Conservation (phyloP, 768 basidiomycete species). For the Albatrellus ellisii region DNA sequence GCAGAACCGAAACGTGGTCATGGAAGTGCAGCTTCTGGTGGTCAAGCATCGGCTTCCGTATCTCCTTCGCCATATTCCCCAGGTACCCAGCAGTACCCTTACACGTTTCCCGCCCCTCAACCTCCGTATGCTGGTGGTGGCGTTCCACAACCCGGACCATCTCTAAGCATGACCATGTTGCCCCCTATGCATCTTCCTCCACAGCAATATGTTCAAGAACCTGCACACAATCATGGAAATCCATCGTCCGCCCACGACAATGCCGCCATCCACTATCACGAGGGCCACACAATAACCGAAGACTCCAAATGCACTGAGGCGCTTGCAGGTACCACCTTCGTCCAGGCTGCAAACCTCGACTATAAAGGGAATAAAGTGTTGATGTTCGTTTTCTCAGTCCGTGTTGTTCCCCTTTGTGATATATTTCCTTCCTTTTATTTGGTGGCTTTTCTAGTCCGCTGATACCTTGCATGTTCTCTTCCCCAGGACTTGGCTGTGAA, state of each 20-base stretch:
- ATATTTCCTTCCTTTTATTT: not conserved
- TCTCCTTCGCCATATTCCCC: slow-evolving; percentile 13
- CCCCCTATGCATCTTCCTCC: slow-evolving; percentile 4
- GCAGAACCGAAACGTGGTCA: slow-evolving; percentile 7
- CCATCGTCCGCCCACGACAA: slow-evolving; percentile 13
- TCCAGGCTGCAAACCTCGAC: slow-evolving; percentile 38
- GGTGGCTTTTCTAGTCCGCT: not conserved
- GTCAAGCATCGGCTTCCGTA: slow-evolving; percentile 12
- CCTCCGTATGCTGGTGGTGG: slow-evolving; percentile 7
- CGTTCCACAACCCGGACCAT: slow-evolving; percentile 1
- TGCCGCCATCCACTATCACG: slow-evolving; percentile 32
- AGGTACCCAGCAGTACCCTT: slow-evolving; percentile 10
- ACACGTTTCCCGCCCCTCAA: slow-evolving; percentile 13
- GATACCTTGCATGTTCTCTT: not conserved
- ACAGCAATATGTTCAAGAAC: slow-evolving; percentile 1
- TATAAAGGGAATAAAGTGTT: slow-evolving; percentile 41
- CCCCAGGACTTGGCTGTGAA: slow-evolving; percentile 59
- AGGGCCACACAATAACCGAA: slow-evolving; percentile 31
- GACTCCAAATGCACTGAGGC: slow-evolving; percentile 35
- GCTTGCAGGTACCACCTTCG: slow-evolving; percentile 48
- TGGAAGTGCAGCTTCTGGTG: slow-evolving; percentile 1
- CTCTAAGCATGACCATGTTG: not conserved
- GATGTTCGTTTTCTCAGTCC: slow-evolving; percentile 53
- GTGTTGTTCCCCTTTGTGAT: slow-evolving; percentile 17
- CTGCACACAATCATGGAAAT: slow-evolving; percentile 6